Conservation (phyloP, 2,329 filamentous ascomycete species). For the Ceratocystis colombiana region DNA sequence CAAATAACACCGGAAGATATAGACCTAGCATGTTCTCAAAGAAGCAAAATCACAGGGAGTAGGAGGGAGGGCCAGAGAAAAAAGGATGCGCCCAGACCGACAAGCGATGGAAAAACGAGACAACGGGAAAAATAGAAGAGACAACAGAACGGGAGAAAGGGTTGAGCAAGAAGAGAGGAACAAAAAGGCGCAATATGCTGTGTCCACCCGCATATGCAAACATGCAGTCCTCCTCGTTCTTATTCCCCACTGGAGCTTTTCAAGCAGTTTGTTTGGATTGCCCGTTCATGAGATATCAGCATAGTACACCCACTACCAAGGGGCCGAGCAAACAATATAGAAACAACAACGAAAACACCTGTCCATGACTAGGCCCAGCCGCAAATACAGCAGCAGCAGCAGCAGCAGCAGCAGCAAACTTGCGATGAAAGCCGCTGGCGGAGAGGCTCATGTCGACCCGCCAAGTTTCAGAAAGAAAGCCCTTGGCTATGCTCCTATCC, state of each 20-base stretch:
- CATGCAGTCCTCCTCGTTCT: background rate
- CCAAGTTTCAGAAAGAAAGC: background rate
- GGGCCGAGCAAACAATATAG: no score
- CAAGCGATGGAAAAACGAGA: slow-evolving; percentile 8
- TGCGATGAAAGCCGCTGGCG: no score
- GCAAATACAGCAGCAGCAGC: no score
- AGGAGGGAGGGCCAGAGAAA: background rate
- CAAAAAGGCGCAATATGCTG: background rate
- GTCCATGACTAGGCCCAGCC: no score
- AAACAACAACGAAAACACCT: no score
- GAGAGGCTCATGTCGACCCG: no score
- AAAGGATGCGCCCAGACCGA: slow-evolving; percentile 9
- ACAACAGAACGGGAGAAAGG: background rate
- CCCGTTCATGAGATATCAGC: no score
- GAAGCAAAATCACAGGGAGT: background rate
- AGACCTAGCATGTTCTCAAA: slow-evolving; percentile 13
- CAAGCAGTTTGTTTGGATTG: no score
- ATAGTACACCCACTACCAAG: no score
- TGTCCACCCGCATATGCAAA: no score
- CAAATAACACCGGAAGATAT: slow-evolving; percentile 15
- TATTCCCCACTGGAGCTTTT: background rate
- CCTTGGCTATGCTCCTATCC: no score
- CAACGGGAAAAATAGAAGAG: background rate
- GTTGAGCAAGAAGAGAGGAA: background rate
- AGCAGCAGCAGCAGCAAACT: no score